Evolutionary conservation across 192 early-diverging fungal species (phyloP).

Genomic region (Phlyctochytrium arcticum): DNA sequence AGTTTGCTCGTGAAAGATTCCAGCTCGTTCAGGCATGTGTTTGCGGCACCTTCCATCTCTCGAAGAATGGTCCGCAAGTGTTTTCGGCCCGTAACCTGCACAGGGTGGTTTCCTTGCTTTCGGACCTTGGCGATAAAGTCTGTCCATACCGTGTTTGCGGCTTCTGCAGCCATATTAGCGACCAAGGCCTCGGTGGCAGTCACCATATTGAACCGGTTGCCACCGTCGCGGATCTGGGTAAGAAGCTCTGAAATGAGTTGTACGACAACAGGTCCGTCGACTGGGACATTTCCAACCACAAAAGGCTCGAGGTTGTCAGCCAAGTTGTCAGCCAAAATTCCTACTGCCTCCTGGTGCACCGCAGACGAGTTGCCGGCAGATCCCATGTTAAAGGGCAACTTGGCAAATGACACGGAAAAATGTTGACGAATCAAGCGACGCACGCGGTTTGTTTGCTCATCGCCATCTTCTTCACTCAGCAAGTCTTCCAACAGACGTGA

Average conservation of each 20-base stretch:
- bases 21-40: constrained; percentile 39
- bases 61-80: constrained; percentile 48
- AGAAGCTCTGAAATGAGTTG: constrained; percentile 49
- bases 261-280: constrained; percentile 40
- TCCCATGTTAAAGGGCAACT: constrained; percentile 39
- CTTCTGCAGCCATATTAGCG: constrained; percentile 52
- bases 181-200: constrained; percentile 52
- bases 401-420: constrained; percentile 43
- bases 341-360: constrained; percentile 33
- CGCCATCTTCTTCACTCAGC: constrained; percentile 43
- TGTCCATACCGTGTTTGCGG: constrained; percentile 52
- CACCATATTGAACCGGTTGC: constrained; percentile 55
- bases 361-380: constrained; percentile 8
- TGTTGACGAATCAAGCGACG: constrained; percentile 34
- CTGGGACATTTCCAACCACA: constrained; percentile 38
- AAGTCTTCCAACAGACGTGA: constrained; percentile 40
- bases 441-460: constrained; percentile 51
- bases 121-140: constrained; percentile 42
- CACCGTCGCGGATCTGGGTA: constrained; percentile 48
- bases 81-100: constrained; percentile 45
- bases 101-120: constrained; percentile 40
- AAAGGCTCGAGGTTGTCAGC: constrained; percentile 36
- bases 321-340: constrained; percentile 31
- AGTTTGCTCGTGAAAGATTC: constrained; percentile 42
- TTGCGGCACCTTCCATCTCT: constrained; percentile 49